Percentiles rank a stretch among this genome's conserved stretches.
Conservation (phyloP, 345 rosid genomes). For the Brassica nigra region DNA sequence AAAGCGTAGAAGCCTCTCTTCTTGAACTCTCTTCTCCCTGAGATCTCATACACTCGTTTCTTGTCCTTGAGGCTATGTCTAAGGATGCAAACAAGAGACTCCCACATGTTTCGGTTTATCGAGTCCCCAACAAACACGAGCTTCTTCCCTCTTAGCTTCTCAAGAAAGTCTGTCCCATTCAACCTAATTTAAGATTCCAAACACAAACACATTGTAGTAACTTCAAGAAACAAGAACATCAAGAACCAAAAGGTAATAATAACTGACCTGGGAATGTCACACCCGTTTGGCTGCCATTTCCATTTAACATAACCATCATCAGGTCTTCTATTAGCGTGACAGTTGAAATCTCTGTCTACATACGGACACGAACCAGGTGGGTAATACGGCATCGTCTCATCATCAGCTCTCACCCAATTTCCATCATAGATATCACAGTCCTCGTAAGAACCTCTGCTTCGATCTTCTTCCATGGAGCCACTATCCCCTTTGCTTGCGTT, state of each 20-base stretch:
- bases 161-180: conserved; percentile 82
- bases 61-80: conserved; percentile 59
- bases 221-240: conserved; percentile 15
- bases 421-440: conserved; percentile 79
- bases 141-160: conserved; percentile 76
- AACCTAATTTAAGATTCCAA: conserved; percentile 44
- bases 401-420: conserved; percentile 60
- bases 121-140: conserved; percentile 91
- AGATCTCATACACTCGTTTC: conserved; percentile 73
- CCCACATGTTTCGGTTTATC: conserved; percentile 90
- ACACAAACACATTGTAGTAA: neutral
- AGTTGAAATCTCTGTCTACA: conserved; percentile 73
- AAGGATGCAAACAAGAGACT: conserved; percentile 87
- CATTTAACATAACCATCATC: conserved; percentile 70
- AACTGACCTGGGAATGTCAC: conserved; percentile 44
- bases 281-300: conserved; percentile 85
- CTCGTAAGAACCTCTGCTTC: conserved; percentile 37
- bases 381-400: conserved; percentile 70
- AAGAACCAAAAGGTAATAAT: neutral
- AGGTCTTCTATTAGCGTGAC: conserved; percentile 72
- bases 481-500: conserved; percentile 20
- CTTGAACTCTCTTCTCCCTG: conserved; percentile 73
- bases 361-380: conserved; percentile 79
- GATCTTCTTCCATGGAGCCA: neutral
- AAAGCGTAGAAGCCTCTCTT: conserved; percentile 85